A percentile compares a stretch with the other conserved stretches of the same genome.
phyloP scores from a whole-genome alignment of 345 rosid genomes.

The Rhodamnia rubescens region DNA sequence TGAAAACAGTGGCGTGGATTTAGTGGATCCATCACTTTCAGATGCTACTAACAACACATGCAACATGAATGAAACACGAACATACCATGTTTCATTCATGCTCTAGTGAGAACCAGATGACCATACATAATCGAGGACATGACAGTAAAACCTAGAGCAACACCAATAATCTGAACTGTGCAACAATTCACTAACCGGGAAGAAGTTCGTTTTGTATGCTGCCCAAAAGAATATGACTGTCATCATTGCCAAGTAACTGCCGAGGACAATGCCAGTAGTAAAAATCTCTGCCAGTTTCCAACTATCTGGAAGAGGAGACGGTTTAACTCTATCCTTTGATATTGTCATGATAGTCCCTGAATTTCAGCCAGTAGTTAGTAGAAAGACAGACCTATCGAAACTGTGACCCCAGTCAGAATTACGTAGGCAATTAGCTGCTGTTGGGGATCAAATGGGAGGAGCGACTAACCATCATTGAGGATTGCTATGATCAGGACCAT shows the following conservation, averaged over 20 bases:
- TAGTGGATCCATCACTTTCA: background rate
- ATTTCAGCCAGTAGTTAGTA: conserved; percentile 7
- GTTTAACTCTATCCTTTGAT: conserved; percentile 97
- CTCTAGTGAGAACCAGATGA: background rate
- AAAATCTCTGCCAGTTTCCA: conserved; percentile 96
- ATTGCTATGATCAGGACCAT: conserved; percentile 99
- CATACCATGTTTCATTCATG: background rate
- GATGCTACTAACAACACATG: background rate
- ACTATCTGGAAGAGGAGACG: conserved; percentile 98
- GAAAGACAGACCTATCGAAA: background rate
- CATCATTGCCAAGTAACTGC: conserved; percentile 96
- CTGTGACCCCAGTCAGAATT: background rate
- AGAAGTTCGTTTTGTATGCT: conserved; percentile 88
- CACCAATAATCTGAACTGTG: background rate
- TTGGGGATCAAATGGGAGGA: background rate
- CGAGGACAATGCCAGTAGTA: conserved; percentile 81
- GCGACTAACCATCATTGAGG: conserved; percentile 80
- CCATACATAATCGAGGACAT: background rate
- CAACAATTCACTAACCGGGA: conserved; percentile 46
- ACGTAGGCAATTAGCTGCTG: background rate
- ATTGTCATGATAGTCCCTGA: conserved; percentile 98
- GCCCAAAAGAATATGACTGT: conserved; percentile 98
- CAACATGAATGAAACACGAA: background rate
- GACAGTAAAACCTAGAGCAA: background rate
- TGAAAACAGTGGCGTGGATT: background rate